Conservation (phyloP, 345 rosid species). For the Syzygium grande region DNA sequence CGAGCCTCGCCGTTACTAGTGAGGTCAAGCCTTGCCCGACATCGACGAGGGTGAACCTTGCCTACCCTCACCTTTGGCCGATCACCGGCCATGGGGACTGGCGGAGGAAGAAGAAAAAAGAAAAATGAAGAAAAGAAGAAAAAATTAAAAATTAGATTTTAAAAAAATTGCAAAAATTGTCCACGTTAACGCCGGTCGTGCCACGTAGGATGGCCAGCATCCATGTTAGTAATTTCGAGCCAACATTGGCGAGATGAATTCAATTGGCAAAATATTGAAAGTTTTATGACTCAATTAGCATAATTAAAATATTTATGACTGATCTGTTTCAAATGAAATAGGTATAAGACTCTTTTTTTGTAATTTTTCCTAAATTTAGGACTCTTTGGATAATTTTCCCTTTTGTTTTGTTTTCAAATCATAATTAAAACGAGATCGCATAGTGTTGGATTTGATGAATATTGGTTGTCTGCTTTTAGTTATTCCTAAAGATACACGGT, state of each 20-base stretch:
- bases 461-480: not conserved
- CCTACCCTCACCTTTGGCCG: too few relatives aligned
- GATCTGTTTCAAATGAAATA: too few relatives aligned
- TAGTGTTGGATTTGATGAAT: not conserved
- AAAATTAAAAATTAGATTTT: not conserved
- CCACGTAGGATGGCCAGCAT: accelerated
- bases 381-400: not conserved
- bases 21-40: too few relatives aligned
- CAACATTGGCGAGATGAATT: not conserved
- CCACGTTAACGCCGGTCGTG: accelerated
- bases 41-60: too few relatives aligned
- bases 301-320: not conserved
- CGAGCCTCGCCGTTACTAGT: too few relatives aligned
- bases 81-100: too few relatives aligned
- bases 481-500: not conserved
- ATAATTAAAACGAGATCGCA: not conserved
- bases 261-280: not conserved
- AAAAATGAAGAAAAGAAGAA: not conserved
- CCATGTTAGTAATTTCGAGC: accelerated
- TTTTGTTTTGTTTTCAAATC: not conserved
- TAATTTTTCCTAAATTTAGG: not conserved
- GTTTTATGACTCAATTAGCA: accelerated
- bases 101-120: not conserved
- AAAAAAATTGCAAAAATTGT: not conserved
- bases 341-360: too few relatives aligned